Evolutionary conservation across 2,329 filamentous ascomycete genomes (phyloP).

Genomic region (Talaromyces pinophilus): DNA sequence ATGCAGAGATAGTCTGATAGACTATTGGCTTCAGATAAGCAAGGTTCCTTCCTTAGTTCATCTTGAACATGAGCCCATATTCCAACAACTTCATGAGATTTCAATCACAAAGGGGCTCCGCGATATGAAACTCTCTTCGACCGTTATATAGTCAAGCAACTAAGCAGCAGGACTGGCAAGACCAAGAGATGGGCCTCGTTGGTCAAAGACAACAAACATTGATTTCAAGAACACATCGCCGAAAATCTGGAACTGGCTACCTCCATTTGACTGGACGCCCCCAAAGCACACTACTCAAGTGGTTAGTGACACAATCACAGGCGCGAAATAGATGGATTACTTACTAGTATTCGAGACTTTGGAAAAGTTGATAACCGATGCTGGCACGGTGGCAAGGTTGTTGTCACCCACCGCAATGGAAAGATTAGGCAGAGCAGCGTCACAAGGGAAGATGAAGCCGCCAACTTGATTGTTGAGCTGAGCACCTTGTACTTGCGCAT

Average conservation of each 20-base stretch:
- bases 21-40: background rate
- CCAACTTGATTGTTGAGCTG: slow-evolving; percentile 45
- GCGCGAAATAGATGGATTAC: slow-evolving; percentile 25
- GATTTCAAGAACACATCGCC: slow-evolving; percentile 64
- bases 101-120: background rate
- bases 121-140: background rate
- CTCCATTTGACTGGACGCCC: slow-evolving; percentile 60
- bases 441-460: slow-evolving; percentile 62
- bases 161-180: slow-evolving; percentile 49
- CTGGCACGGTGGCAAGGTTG: slow-evolving; percentile 56
- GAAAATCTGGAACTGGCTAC: slow-evolving; percentile 58
- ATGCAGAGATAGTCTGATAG: background rate
- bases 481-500: slow-evolving; percentile 56
- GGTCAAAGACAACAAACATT: slow-evolving; percentile 62
- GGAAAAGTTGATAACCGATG: slow-evolving; percentile 56
- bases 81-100: background rate
- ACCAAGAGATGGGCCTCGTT: slow-evolving; percentile 51
- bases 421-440: slow-evolving; percentile 55
- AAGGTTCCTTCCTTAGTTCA: too few relatives aligned
- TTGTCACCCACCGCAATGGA: slow-evolving; percentile 55
- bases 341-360: slow-evolving; percentile 40
- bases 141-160: background rate
- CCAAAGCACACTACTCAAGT: slow-evolving; percentile 55
- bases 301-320: slow-evolving; percentile 24
- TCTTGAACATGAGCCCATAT: background rate